Percentiles rank a stretch among this genome's conserved stretches.
These are phyloP conservation scores for Epichloe festucae DNA, from an alignment of 2,329 filamentous ascomycete species.

Conservation along the genomic window DNA sequence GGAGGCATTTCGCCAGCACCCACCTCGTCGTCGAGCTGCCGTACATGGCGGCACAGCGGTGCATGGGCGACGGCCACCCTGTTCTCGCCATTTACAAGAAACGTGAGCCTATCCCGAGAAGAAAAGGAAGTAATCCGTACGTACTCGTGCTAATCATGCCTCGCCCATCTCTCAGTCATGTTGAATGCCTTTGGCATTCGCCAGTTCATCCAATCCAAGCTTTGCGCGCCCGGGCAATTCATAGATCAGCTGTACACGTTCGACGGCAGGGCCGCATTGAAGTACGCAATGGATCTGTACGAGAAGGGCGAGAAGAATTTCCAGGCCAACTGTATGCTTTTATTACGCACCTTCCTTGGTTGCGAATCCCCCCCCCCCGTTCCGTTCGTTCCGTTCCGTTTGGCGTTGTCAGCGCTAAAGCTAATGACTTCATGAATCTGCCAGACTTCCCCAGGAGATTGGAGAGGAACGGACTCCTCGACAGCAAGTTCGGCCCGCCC, in stretches of 20 bases:
- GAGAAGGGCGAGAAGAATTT: neutral
- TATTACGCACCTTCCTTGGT: neutral
- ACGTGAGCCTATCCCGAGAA: neutral
- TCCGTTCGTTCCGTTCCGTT: neutral
- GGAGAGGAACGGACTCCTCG: slow-evolving; percentile 26
- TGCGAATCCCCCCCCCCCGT: neutral
- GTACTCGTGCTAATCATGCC: neutral
- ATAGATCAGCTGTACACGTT: neutral
- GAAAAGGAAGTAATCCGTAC: neutral
- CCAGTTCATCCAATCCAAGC: neutral
- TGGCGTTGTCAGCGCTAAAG: slow-evolving; percentile 8
- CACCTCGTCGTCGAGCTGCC: slow-evolving; percentile 31
- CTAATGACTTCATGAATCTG: slow-evolving; percentile 22
- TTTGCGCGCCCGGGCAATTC: neutral
- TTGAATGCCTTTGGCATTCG: neutral
- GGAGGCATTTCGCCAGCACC: slow-evolving; percentile 28
- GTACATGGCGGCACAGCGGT: slow-evolving; percentile 31
- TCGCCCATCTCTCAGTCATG: neutral
- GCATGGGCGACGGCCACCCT: slow-evolving; percentile 31
- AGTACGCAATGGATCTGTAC: slow-evolving; percentile 1
- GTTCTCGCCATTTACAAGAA: slow-evolving; percentile 24
- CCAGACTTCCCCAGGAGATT: slow-evolving; percentile 27
- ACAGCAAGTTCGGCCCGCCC: slow-evolving; percentile 19
- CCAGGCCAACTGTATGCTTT: slow-evolving; percentile 2
- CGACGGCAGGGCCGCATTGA: neutral